phyloP scores from a whole-genome alignment of 345 rosid species.

The Syzygium oleosum region DNA sequence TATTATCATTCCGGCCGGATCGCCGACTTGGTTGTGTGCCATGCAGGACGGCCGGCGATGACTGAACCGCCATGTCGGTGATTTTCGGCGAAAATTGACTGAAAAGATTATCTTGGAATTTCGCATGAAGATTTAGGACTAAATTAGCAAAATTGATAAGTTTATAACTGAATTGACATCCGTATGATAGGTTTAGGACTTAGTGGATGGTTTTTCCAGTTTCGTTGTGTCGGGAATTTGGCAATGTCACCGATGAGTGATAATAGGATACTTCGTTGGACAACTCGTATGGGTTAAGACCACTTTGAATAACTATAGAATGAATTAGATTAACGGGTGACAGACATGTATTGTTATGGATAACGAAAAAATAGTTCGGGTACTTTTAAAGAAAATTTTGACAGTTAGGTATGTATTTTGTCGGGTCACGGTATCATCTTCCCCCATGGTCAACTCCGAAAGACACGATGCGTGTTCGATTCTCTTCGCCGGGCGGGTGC shows the following conservation, averaged over 20 bases:
- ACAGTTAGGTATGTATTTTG: too few species aligned
- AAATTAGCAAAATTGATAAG: not conserved
- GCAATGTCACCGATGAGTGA: not conserved
- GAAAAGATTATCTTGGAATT: rapidly evolving
- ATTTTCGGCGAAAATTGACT: rapidly evolving
- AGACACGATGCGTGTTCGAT: not conserved
- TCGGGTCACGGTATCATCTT: too few species aligned
- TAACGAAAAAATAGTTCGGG: not conserved
- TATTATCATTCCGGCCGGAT: too few species aligned
- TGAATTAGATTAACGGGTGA: not conserved
- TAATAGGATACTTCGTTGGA: not conserved
- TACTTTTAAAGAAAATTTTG: not conserved
- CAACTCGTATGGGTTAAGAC: not conserved
- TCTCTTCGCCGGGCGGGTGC: not conserved
- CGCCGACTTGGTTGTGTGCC: rapidly evolving
- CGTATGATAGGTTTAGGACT: not conserved
- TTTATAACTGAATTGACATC: not conserved
- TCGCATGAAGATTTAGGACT: rapidly evolving
- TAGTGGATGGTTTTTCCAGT: not conserved
- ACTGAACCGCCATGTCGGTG: rapidly evolving
- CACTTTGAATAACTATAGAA: not conserved
- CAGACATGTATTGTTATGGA: not conserved
- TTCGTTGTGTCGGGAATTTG: not conserved
- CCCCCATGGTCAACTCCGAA: too few species aligned
- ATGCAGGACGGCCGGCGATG: rapidly evolving